These are phyloP conservation scores for Osmozyma mogii DNA, from an alignment of 805 yeast genomes.

Conservation along the genomic window DNA sequence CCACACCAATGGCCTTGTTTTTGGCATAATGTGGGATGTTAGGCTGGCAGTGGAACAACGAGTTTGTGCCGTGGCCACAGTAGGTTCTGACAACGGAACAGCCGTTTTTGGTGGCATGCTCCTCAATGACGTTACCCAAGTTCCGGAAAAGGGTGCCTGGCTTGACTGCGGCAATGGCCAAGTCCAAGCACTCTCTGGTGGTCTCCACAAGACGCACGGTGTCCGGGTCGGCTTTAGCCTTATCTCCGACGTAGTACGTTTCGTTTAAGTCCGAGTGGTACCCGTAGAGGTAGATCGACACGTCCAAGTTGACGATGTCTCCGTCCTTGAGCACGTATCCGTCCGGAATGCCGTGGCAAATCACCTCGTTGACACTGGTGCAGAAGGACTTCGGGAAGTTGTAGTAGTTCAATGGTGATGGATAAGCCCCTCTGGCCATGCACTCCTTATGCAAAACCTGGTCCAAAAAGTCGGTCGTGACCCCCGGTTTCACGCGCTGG, in stretches of 20 bases:
- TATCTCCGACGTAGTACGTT: conserved; percentile 93
- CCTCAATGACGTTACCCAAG: conserved; percentile 82
- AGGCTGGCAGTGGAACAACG: conserved; percentile 85
- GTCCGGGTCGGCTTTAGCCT: conserved; percentile 70
- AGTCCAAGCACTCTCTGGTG: conserved; percentile 77
- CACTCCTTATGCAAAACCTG: conserved; percentile 81
- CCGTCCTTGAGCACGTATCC: conserved; percentile 82
- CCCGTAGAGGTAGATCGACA: conserved; percentile 78
- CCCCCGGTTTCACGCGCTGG: conserved; percentile 73
- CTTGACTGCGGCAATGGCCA: conserved; percentile 77
- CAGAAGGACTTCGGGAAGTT: conserved; percentile 90
- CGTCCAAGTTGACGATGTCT: conserved; percentile 88
- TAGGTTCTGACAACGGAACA: conserved; percentile 86
- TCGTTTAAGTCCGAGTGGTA: conserved; percentile 93
- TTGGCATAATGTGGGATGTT: conserved; percentile 90
- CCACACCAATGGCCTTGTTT: conserved; percentile 88
- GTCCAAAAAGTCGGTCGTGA: conserved; percentile 91
- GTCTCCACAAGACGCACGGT: conserved; percentile 82
- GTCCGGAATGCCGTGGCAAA: conserved; percentile 98
- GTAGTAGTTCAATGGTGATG: conserved; percentile 91
- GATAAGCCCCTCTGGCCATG: conserved; percentile 81
- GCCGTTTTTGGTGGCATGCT: conserved; percentile 67
- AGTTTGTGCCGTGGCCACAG: conserved; percentile 91
- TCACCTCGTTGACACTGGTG: conserved; percentile 89
- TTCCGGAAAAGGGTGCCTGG: conserved; percentile 88